These are phyloP conservation scores for Dactylella cylindrospora DNA, from an alignment of 2,329 filamentous ascomycete genomes.

Conservation along the genomic window DNA sequence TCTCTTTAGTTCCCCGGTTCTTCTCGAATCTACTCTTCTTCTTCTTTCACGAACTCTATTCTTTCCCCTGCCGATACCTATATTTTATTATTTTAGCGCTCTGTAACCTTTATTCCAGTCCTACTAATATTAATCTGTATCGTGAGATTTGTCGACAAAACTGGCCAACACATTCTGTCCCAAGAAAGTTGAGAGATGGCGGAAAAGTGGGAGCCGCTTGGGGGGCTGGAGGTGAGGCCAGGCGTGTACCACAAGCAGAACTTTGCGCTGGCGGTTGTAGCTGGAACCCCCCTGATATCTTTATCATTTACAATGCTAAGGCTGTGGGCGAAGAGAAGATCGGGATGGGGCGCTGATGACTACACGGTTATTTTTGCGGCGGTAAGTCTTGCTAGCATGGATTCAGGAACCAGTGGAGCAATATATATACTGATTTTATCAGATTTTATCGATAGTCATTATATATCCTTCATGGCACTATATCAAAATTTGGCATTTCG, in stretches of 20 bases:
- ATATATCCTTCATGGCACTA: constrained; percentile 45
- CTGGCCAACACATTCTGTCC: constrained; percentile 30
- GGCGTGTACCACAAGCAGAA: constrained; percentile 35
- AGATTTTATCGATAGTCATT: constrained; percentile 53
- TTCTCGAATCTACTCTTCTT: constrained; percentile 4
- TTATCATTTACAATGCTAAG: constrained; percentile 24
- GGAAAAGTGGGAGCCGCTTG: constrained; percentile 23
- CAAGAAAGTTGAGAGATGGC: constrained; percentile 17
- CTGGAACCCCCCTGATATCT: constrained; percentile 25
- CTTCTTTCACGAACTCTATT: constrained; percentile 1
- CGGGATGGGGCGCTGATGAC: constrained; percentile 49
- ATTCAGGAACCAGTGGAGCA: constrained; percentile 4
- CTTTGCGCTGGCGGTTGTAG: constrained; percentile 21
- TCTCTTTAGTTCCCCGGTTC: too few species aligned
- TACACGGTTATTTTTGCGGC: constrained; percentile 52
- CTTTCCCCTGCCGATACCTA: constrained; percentile 8
- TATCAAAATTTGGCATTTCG: constrained; percentile 37
- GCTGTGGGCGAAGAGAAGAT: constrained; percentile 32
- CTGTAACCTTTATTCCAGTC: too few species aligned
- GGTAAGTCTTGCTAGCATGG: constrained; percentile 23
- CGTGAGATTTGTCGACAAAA: too few species aligned
- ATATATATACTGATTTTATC: constrained; percentile 47
- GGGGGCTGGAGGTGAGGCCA: constrained; percentile 14
- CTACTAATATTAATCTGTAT: too few species aligned
- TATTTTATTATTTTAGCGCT: neutral